Percentiles rank a stretch among this genome's conserved stretches.
Evolutionary conservation across 169 alveolate genomes (phyloP).

Genomic region (Cryptosporidium xiaoi): DNA sequence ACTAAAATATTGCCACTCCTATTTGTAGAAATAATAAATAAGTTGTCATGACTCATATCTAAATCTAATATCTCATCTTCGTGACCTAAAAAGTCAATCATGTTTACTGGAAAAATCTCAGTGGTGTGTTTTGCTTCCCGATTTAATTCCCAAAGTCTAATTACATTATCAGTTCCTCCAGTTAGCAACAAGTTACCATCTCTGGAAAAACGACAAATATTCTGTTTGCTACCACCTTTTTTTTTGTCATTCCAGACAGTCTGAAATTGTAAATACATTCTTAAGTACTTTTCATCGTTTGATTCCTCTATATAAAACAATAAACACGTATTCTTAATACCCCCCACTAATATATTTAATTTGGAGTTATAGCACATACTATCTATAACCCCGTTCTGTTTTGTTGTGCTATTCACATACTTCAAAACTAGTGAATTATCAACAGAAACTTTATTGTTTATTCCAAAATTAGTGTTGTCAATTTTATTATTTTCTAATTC

Average conservation of each 20-base stretch:
- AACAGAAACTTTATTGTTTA: conserved; percentile 32
- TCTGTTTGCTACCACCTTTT: conserved; percentile 41
- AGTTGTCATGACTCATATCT: conserved; percentile 45
- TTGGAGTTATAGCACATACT: conserved; percentile 43
- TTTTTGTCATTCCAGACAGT: conserved; percentile 44
- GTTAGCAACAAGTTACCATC: conserved; percentile 49
- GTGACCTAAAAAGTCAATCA: conserved; percentile 49
- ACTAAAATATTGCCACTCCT: conserved; percentile 57
- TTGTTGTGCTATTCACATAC: conserved; percentile 40
- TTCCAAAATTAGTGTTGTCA: neutral
- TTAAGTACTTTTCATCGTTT: conserved; percentile 10
- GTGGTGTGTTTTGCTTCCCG: neutral
- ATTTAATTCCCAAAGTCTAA: conserved; percentile 51
- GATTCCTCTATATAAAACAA: conserved; percentile 19
- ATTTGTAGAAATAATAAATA: conserved; percentile 30
- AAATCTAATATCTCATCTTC: conserved; percentile 62
- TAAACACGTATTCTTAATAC: conserved; percentile 53
- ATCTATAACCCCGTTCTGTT: conserved; percentile 61
- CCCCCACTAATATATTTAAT: conserved; percentile 56
- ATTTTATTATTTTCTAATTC: conserved; percentile 13
- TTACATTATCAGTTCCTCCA: conserved; percentile 59
- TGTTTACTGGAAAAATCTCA: conserved; percentile 19
- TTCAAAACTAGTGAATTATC: conserved; percentile 32
- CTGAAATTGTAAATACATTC: conserved; percentile 62
- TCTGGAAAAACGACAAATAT: conserved; percentile 60